phyloP scores from a whole-genome alignment of 108 stramenopile species.

The Mediolabrus comicus region DNA sequence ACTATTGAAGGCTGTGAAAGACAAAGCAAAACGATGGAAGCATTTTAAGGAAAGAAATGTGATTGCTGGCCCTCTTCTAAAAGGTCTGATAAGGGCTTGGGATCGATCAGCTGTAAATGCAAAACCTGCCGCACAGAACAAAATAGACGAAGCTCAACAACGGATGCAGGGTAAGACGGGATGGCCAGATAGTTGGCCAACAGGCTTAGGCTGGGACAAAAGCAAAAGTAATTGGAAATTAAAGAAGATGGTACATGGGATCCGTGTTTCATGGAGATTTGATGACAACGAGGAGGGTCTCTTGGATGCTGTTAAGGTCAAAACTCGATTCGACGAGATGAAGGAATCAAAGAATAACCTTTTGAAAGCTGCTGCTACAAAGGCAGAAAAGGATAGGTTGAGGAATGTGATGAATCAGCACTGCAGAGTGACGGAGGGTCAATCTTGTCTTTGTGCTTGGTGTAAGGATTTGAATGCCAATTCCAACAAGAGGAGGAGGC shows the following conservation, averaged over 20 bases:
- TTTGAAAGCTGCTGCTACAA: not conserved
- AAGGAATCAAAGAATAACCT: not conserved
- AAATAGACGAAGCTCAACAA: not conserved
- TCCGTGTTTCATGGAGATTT: not conserved
- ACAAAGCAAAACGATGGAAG: not conserved
- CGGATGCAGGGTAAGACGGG: not conserved
- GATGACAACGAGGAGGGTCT: not conserved
- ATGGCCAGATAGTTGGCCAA: not conserved
- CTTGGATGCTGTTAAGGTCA: not conserved
- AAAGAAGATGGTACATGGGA: not conserved
- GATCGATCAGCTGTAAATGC: not conserved
- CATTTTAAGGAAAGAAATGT: not conserved
- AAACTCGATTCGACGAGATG: not conserved
- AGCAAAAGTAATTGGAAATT: not conserved
- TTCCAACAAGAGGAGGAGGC: not conserved
- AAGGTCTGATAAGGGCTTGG: not conserved
- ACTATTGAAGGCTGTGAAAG: not conserved
- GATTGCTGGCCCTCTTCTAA: not conserved
- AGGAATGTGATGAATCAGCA: not conserved
- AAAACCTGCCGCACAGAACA: not conserved
- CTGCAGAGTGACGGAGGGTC: not conserved
- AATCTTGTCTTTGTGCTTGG: not conserved
- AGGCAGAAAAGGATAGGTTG: not conserved
- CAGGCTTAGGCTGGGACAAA: not conserved
- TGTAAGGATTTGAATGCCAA: not conserved